A percentile compares a stretch with the other conserved stretches of the same genome.
phyloP scores from a whole-genome alignment of 495 filamentous ascomycete genomes.

The Halenospora varia region DNA sequence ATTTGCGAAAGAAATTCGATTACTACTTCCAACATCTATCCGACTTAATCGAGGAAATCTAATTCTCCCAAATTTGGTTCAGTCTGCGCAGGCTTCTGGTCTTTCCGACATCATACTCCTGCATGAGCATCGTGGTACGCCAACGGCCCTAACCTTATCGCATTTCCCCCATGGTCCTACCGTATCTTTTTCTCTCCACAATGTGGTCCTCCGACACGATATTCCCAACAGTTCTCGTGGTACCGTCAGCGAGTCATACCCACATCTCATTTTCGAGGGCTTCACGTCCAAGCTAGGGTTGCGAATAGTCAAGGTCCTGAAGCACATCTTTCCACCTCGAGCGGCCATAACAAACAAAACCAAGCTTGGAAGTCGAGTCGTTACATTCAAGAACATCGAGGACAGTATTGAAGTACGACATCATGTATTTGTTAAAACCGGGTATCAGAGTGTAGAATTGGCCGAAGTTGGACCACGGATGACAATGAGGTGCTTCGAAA shows the following conservation, averaged over 20 bases:
- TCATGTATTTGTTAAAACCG: constrained; percentile 78
- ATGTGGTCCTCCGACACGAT: constrained; percentile 90
- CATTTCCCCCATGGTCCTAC: constrained; percentile 95
- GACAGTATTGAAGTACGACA: constrained; percentile 87
- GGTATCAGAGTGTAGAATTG: constrained; percentile 84
- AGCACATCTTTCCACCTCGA: constrained; percentile 91
- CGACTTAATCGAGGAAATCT: constrained; percentile 89
- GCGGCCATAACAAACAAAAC: constrained; percentile 59
- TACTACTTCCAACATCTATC: constrained; percentile 87
- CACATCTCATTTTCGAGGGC: constrained; percentile 92
- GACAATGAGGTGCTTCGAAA: constrained; percentile 95
- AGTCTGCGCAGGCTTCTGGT: constrained; percentile 70
- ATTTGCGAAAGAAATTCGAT: constrained; percentile 93
- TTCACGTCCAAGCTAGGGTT: constrained; percentile 81
- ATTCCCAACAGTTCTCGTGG: constrained; percentile 83
- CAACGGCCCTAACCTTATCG: constrained; percentile 83
- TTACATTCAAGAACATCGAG: constrained; percentile 93
- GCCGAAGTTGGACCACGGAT: constrained; percentile 94
- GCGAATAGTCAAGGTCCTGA: constrained; percentile 83
- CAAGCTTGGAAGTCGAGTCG: constrained; percentile 82
- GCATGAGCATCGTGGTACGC: constrained; percentile 91
- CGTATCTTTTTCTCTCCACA: constrained; percentile 85
- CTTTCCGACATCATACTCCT: constrained; percentile 84
- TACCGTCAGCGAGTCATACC: constrained; percentile 91
- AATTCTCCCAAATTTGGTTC: constrained; percentile 78